A percentile compares a stretch with the other conserved stretches of the same genome.
Evolutionary conservation across 371 early-diverging fungal species (phyloP).

Genomic region (Zancudomyces culisetae): DNA sequence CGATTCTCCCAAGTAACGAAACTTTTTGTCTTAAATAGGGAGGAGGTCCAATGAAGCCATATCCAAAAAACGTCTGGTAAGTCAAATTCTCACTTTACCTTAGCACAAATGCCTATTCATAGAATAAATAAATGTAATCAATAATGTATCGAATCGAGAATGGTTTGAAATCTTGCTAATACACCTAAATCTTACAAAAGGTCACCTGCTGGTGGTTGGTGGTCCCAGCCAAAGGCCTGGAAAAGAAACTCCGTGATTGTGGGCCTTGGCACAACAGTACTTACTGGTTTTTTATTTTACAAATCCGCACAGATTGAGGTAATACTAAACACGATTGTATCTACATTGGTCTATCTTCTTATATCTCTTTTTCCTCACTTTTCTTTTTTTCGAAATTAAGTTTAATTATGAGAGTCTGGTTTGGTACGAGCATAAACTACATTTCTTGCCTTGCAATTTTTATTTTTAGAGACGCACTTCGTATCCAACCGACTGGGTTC

Average conservation of each 20-base stretch:
- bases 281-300: slow-evolving; percentile 46
- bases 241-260: slow-evolving; percentile 59
- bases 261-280: slow-evolving; percentile 36
- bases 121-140: too few species aligned
- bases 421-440: too few species aligned
- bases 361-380: too few species aligned
- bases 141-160: too few species aligned
- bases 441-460: too few species aligned
- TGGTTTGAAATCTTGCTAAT: too few species aligned
- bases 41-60: slow-evolving; percentile 35
- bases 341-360: too few species aligned
- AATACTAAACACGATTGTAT: slow-evolving; percentile 5
- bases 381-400: too few species aligned
- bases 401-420: too few species aligned
- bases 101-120: background rate
- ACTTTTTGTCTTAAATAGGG: slow-evolving; percentile 23
- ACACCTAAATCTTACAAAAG: slow-evolving; percentile 9
- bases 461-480: slow-evolving; percentile 11
- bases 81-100: background rate
- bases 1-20: too few species aligned
- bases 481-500: slow-evolving; percentile 25
- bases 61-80: slow-evolving; percentile 47
- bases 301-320: slow-evolving; percentile 69
- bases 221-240: slow-evolving; percentile 64
- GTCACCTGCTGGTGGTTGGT: slow-evolving; percentile 77